Conservation (phyloP, 306 rosid genomes). For the Prinsepia uniflora region DNA sequence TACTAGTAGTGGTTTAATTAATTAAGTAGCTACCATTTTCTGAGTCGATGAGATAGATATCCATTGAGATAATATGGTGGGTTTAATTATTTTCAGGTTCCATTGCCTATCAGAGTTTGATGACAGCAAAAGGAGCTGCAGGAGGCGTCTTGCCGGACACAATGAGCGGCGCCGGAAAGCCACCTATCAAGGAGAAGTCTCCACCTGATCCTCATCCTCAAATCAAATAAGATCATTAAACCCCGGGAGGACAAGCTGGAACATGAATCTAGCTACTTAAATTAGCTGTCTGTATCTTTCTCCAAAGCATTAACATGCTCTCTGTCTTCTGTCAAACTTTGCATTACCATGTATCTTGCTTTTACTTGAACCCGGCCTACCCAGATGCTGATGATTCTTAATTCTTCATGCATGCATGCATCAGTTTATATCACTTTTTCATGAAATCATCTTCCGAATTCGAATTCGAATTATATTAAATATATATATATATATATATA, state of each 20-base stretch:
- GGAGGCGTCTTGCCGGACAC: conserved; percentile 93
- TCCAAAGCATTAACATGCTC: conserved; percentile 12
- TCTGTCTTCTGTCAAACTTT: conserved; percentile 33
- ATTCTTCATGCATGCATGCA: neutral
- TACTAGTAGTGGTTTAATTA: too few species aligned
- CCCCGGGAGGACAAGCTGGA: neutral
- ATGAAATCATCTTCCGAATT: too few species aligned
- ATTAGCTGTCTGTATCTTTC: neutral
- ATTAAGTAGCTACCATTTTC: too few species aligned
- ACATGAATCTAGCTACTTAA: neutral
- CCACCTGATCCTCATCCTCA: neutral
- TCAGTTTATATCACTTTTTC: neutral
- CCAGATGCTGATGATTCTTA: neutral
- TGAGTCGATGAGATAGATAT: too few species aligned
- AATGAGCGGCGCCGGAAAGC: conserved; percentile 84
- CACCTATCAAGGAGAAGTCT: conserved; percentile 42
- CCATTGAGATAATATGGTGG: neutral
- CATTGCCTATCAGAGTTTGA: conserved; percentile 77
- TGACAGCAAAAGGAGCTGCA: conserved; percentile 76
- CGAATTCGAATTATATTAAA: too few species aligned
- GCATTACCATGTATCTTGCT: neutral
- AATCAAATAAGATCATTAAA: neutral
- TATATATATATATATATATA: too few species aligned
- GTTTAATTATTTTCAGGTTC: conserved; percentile 42
- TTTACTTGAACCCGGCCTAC: too few species aligned